Percentiles rank a stretch among this genome's conserved stretches.
These are phyloP conservation scores for Termitomyces sp. DNA, from an alignment of 768 basidiomycete genomes.

Conservation along the genomic window DNA sequence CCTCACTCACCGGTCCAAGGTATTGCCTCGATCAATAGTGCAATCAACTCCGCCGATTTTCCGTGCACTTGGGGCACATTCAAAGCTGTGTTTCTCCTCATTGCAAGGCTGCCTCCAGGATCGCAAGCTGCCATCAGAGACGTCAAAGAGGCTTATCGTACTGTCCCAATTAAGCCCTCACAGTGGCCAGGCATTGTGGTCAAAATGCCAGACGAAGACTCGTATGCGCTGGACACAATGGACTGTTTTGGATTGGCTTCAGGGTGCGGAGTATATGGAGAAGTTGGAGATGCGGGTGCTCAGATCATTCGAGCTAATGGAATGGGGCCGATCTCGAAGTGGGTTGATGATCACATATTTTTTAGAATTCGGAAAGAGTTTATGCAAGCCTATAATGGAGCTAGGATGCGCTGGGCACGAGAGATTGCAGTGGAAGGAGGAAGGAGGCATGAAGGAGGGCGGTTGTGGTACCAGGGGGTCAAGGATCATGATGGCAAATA, in stretches of 20 bases:
- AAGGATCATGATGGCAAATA: too few species aligned
- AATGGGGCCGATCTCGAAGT: background rate
- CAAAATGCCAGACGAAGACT: too few species aligned
- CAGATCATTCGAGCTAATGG: background rate
- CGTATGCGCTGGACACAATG: too few species aligned
- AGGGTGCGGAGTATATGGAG: background rate
- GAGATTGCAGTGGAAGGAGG: too few species aligned
- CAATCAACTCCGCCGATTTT: accelerated
- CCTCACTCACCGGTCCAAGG: too few species aligned
- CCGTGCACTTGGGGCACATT: background rate
- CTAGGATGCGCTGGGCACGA: too few species aligned
- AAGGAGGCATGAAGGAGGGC: too few species aligned
- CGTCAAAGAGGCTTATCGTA: background rate
- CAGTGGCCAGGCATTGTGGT: too few species aligned
- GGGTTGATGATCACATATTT: too few species aligned
- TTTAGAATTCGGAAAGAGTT: too few species aligned
- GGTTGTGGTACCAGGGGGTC: too few species aligned
- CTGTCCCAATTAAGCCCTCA: too few species aligned
- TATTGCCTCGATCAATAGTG: background rate
- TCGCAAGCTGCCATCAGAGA: background rate
- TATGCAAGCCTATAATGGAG: background rate
- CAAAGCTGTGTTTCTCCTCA: background rate
- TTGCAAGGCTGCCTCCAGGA: background rate
- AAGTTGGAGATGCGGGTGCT: background rate
- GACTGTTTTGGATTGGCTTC: background rate